phyloP scores from a whole-genome alignment of 2,329 filamentous ascomycete genomes.

The Stachybotrys chlorohalonatus region DNA sequence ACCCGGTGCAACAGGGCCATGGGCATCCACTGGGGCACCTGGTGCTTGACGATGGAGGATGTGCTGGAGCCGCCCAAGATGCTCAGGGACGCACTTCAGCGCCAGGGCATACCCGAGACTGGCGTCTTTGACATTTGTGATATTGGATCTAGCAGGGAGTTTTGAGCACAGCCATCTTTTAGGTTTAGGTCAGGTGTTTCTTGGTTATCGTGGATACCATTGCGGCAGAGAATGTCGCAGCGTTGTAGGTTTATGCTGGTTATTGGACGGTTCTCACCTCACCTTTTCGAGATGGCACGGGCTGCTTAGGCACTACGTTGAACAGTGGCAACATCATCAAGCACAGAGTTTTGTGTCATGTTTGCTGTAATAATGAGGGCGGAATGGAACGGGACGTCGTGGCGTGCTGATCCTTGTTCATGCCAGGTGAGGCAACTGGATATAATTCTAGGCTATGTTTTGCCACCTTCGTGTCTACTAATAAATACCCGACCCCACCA shows the following conservation, averaged over 20 bases:
- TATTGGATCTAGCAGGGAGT: slow-evolving; percentile 76
- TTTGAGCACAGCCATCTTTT: slow-evolving; percentile 29
- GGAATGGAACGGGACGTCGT: background rate
- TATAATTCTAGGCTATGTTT: background rate
- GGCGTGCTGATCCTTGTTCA: no score
- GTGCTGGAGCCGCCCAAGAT: slow-evolving; percentile 72
- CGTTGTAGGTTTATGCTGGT: no score
- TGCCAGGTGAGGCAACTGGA: background rate
- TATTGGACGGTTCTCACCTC: no score
- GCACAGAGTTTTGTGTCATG: background rate
- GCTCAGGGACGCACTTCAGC: slow-evolving; percentile 62
- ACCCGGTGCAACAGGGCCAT: slow-evolving; percentile 70
- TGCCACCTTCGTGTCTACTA: background rate
- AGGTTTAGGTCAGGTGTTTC: background rate
- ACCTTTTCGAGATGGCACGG: no score
- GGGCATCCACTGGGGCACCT: slow-evolving; percentile 90
- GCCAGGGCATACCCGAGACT: slow-evolving; percentile 56
- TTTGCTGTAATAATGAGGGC: background rate
- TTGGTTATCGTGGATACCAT: background rate
- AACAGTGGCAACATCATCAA: no score
- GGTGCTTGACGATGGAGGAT: slow-evolving; percentile 78
- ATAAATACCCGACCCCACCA: background rate
- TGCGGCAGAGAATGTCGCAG: background rate
- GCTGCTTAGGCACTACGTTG: no score
- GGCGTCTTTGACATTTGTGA: slow-evolving; percentile 76